Evolutionary conservation across 495 filamentous ascomycete genomes (phyloP).

Genomic region (Hypomontagnella monticulosa): DNA sequence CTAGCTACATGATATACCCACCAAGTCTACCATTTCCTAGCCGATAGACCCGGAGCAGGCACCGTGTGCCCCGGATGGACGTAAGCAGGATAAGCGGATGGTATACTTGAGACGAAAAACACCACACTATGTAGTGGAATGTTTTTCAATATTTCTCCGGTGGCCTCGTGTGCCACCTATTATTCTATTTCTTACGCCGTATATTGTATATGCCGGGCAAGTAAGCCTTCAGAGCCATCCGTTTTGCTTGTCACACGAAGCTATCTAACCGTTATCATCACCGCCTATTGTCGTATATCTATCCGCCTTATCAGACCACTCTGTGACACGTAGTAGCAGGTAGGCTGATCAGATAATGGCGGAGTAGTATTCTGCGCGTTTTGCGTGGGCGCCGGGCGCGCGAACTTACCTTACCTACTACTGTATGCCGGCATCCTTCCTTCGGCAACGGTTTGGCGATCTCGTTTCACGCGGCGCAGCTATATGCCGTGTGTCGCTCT

Average conservation of each 20-base stretch:
- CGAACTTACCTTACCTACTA: conserved; percentile 22
- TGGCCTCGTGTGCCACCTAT: background rate
- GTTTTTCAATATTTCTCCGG: conserved; percentile 12
- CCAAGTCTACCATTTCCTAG: background rate
- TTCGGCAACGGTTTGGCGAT: background rate
- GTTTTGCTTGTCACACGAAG: background rate
- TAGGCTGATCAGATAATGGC: conserved; percentile 1
- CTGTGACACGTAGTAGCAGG: no score
- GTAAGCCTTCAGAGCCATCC: conserved; percentile 3
- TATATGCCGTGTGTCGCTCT: no score
- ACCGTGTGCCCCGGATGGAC: conserved; percentile 18
- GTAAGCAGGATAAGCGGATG: background rate
- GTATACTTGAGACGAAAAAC: background rate
- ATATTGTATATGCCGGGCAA: background rate
- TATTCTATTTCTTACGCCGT: background rate
- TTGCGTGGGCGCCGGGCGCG: background rate
- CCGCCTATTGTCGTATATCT: background rate
- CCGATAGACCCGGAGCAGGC: conserved; percentile 10
- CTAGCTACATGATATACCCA: background rate
- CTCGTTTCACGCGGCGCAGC: conserved; percentile 3
- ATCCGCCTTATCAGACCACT: no score
- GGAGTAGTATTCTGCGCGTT: background rate
- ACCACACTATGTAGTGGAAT: conserved; percentile 9
- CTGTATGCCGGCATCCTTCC: background rate
- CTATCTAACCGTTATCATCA: conserved; percentile 11